Evolutionary conservation across 306 rosid genomes (phyloP), one percentile per base, ranked within the genome.

Genomic region (Inga oerstediana): DNA sequence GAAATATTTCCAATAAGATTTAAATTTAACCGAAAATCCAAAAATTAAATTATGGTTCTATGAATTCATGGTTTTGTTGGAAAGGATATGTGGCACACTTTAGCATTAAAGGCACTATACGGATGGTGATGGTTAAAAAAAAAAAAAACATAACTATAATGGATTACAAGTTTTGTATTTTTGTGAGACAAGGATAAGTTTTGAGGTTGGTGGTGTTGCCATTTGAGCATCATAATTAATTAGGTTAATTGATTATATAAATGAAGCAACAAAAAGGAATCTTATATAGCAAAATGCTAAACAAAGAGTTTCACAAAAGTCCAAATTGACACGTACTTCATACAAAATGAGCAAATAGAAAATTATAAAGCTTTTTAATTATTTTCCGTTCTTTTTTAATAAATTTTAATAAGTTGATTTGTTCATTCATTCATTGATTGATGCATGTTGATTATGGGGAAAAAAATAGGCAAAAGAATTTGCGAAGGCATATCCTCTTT

Each of bases 241-340:
- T 72, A 69, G 3, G 56, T 56, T 70, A 66, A 51, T n/a, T 59
- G 32, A 56, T 20, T 19, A 56, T 20, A 20, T 56, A 45, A 48
- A 41, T 45, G 76, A 78, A 61, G 37, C 35, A 61, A 72, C 77
- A 8, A 1, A 7, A 3, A 8, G 61, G 84, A 90, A 88, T 73
- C 90, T 87, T 88, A 61, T 86, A 85, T 83, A 85, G 84, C 88
- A 54, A 54, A 61, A 78, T 90, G 82, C 76, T 80, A 51, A 78
- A 75, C 80, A 65, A 85, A 39, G 22, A 5, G n/a, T 5, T 19
- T 9, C n/a, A 52, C 59, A 56, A 20, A 19, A 19, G 27, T 56
- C n/a, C 27, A 54, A 54, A 54, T 17, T 54, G 24, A 7, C 61
- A 17, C 61, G 19, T 5, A 15, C 61, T 17, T 49, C 20, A 49